These are phyloP conservation scores for Canavalia ensiformis DNA, from an alignment of 306 rosid species.

Conservation along the genomic window DNA sequence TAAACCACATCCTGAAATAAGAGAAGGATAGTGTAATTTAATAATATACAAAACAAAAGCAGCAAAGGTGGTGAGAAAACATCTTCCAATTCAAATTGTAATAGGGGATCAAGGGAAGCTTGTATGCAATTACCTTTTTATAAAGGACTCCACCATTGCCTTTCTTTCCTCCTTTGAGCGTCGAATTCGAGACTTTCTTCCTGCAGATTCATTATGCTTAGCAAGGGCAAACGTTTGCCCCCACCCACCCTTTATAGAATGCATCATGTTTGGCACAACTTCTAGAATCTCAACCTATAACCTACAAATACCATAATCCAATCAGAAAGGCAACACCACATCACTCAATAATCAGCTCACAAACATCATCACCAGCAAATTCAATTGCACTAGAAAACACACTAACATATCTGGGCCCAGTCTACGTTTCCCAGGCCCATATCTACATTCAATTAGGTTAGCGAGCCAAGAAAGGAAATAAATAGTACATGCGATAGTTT, in stretches of 20 bases:
- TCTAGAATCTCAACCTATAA: constrained; percentile 49
- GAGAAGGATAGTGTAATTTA: background rate
- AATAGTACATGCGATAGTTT: too few species aligned
- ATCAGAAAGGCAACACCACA: constrained; percentile 32
- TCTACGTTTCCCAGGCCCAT: background rate
- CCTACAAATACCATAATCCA: constrained; percentile 49
- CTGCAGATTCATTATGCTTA: constrained; percentile 78
- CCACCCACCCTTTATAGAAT: constrained; percentile 79
- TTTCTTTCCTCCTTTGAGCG: constrained; percentile 92
- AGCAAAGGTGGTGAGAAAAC: background rate
- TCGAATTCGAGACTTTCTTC: constrained; percentile 83
- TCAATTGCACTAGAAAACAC: too few species aligned
- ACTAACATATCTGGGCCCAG: background rate
- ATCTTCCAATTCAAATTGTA: background rate
- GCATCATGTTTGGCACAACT: constrained; percentile 62
- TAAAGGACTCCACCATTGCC: constrained; percentile 88
- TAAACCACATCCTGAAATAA: background rate
- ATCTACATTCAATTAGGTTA: too few species aligned
- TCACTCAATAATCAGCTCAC: constrained; percentile 18
- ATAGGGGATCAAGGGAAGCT: constrained; percentile 2
- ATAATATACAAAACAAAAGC: background rate
- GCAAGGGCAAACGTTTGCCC: constrained; percentile 94
- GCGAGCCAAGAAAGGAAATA: too few species aligned
- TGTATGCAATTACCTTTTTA: constrained; percentile 67
- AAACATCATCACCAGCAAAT: background rate